Percentiles rank a stretch among this genome's conserved stretches.
phyloP scores from a whole-genome alignment of 495 filamentous ascomycete genomes.

The Cryomyces antarcticus region DNA sequence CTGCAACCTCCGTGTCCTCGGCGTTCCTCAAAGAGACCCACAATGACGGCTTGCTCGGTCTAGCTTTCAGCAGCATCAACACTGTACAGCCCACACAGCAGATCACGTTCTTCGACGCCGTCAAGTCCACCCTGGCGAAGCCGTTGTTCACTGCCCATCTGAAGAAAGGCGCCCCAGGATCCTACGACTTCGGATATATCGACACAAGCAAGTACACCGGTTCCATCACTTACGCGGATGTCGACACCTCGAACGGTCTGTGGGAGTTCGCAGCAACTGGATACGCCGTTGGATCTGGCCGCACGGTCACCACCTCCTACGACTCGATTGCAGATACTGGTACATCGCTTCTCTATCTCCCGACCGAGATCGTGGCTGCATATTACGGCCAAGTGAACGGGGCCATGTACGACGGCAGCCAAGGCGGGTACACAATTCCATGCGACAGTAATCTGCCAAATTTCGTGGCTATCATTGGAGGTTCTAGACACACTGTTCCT shows the following conservation, averaged over 20 bases:
- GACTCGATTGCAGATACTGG: conserved; percentile 44
- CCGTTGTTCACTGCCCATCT: conserved; percentile 51
- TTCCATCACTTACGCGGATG: conserved; percentile 35
- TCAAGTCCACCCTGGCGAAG: conserved; percentile 31
- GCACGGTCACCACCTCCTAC: conserved; percentile 17
- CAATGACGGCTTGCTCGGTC: conserved; percentile 52
- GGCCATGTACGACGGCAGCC: conserved; percentile 22
- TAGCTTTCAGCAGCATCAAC: conserved; percentile 54
- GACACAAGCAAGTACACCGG: conserved; percentile 41
- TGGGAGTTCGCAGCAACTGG: conserved; percentile 48
- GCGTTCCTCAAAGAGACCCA: conserved; percentile 36
- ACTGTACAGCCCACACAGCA: conserved; percentile 38
- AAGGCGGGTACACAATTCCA: conserved; percentile 48
- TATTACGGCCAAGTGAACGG: conserved; percentile 43
- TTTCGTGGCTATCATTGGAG: conserved; percentile 38
- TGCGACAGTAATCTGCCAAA: conserved; percentile 41
- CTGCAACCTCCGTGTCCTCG: conserved; percentile 30
- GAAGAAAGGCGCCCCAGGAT: conserved; percentile 40
- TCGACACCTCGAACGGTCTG: conserved; percentile 41
- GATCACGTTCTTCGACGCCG: conserved; percentile 58
- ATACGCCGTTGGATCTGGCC: conserved; percentile 36
- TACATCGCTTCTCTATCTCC: conserved; percentile 50
- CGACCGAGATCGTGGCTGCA: conserved; percentile 29
- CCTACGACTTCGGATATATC: conserved; percentile 59
- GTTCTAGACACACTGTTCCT: conserved; percentile 28